These are phyloP conservation scores for Suhomyces sp. DNA, from an alignment of 805 yeast species.

Conservation along the genomic window DNA sequence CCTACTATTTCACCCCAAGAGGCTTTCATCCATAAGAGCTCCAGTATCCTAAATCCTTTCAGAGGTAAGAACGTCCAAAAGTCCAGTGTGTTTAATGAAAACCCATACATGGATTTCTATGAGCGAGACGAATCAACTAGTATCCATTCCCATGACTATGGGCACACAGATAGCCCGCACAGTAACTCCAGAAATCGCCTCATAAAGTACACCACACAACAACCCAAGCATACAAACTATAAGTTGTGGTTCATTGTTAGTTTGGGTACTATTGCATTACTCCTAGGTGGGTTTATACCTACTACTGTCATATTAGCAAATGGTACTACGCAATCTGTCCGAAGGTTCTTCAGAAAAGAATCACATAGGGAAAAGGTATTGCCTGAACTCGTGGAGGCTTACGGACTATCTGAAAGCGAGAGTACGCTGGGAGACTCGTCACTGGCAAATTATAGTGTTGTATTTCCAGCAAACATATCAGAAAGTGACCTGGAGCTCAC, in stretches of 20 bases:
- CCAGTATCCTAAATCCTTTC: conserved; percentile 14
- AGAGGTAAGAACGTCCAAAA: conserved; percentile 8
- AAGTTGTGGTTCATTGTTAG: not conserved
- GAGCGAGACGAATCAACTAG: not conserved
- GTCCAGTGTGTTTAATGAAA: conserved; percentile 2
- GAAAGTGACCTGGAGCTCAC: not conserved
- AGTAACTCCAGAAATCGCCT: not conserved
- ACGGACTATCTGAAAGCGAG: not conserved
- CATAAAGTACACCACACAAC: not conserved
- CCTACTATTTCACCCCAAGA: not conserved
- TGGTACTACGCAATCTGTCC: conserved; percentile 28
- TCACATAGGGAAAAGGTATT: conserved; percentile 14
- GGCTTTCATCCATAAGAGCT: not conserved
- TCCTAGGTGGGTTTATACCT: conserved; percentile 18
- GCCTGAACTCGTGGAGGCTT: conserved; percentile 4
- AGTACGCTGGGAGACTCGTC: not conserved
- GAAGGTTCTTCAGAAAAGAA: conserved; percentile 23
- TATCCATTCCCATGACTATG: not conserved
- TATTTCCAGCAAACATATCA: not conserved
- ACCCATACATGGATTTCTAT: not conserved
- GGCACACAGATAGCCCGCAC: not conserved
- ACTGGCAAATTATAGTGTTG: not conserved
- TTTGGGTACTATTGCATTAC: not conserved
- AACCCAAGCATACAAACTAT: not conserved
- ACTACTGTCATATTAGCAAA: conserved; percentile 21